These are phyloP conservation scores for Dimocarpus longan DNA, from an alignment of 345 rosid species.

Conservation along the genomic window DNA sequence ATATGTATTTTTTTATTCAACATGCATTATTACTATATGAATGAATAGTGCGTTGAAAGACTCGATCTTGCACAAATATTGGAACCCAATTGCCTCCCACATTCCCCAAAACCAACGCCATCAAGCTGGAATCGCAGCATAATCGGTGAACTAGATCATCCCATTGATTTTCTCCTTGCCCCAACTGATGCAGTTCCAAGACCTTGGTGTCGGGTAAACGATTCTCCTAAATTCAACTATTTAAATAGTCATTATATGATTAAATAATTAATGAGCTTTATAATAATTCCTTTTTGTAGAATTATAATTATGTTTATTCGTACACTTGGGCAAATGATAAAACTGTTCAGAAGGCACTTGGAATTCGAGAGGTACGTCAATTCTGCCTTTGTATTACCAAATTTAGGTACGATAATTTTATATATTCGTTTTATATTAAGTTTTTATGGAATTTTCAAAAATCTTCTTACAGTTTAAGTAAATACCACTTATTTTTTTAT, in stretches of 20 bases:
- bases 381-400: neutral
- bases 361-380: slow-evolving; percentile 28
- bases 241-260: too few relatives aligned
- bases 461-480: too few relatives aligned
- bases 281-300: slow-evolving; percentile 22
- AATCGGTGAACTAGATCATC: too few relatives aligned
- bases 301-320: slow-evolving; percentile 14
- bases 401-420: neutral
- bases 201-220: slow-evolving; percentile 17
- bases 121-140: neutral
- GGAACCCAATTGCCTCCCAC: neutral
- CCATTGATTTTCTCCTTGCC: neutral
- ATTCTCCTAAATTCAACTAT: neutral
- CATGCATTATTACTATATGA: neutral
- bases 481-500: too few relatives aligned
- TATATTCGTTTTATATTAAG: too few relatives aligned
- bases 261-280: too few relatives aligned
- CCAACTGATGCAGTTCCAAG: neutral
- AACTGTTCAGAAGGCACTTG: slow-evolving; percentile 35
- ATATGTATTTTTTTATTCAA: too few relatives aligned
- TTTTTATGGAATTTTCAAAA: too few relatives aligned
- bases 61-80: neutral
- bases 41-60: neutral
- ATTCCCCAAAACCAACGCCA: neutral
- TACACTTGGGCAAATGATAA: slow-evolving; percentile 45